Evolutionary conservation across 192 early-diverging fungal species (phyloP), one percentile per base, ranked within the genome.

Genomic region (Phycomyces nitens): DNA sequence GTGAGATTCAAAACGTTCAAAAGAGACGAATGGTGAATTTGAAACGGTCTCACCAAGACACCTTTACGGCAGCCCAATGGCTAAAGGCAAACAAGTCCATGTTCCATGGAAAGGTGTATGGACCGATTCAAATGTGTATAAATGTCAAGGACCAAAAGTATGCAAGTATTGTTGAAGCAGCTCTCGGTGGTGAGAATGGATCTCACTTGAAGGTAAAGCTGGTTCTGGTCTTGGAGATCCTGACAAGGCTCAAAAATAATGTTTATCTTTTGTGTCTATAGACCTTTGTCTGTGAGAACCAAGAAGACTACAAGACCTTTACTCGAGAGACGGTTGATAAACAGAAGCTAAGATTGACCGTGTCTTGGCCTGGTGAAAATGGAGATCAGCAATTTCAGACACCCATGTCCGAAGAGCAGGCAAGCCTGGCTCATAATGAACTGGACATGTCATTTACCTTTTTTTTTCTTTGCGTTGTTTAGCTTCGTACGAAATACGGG

Each of bases 271-370:
- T 20, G 16, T 24, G 5, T 56, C 44, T 61, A n/a, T 75, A 94
- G 82, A 89, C 79, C 6, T 94, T 94, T 74, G 86, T 96, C 0
- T 86, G 86, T 29, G 88, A 94, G 68, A 77, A 84, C 22, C 70
- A 86, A 55, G 81, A 80, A 27, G 95, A 98, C 70, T 98, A 98
- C 73, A 57, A 82, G 4, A 58, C 60, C 9, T 77, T 98, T 27
- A 86, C 86, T 6, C 62, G 74, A 11, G 80, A 89, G 58, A 58
- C 88, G 15, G 78, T 86, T 56, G 91, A 95, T 65, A 68, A 68
- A 3, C 66, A 65, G 62, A 76, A 70, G 23, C 72, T 89, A 47
- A 82, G 89, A 38, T 73, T 90, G 2, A 86, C 83, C 44, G 81
- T 86, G 27, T 79, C 84, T 21, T 78, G 82, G 43, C 80, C 73